phyloP scores from a whole-genome alignment of 805 yeast genomes.

The Saturnispora galanensis region DNA sequence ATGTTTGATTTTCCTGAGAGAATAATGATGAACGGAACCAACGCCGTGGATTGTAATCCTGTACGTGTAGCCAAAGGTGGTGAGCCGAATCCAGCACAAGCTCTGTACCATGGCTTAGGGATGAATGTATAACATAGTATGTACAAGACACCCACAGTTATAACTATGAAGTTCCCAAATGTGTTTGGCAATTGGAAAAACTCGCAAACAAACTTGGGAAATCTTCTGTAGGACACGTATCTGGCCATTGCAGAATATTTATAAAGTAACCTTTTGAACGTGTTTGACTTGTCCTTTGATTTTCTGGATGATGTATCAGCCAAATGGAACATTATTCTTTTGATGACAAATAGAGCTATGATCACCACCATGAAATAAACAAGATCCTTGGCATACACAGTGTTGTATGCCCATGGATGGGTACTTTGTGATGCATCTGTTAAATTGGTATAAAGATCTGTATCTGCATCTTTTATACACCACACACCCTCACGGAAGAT shows the following conservation, averaged over 20 bases:
- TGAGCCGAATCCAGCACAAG: slow-evolving; percentile 45
- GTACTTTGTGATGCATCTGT: slow-evolving; percentile 24
- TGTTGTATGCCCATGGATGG: slow-evolving; percentile 23
- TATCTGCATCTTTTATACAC: slow-evolving; percentile 15
- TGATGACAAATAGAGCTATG: slow-evolving; percentile 27
- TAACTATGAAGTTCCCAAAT: slow-evolving; percentile 26
- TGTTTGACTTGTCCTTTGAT: slow-evolving; percentile 4
- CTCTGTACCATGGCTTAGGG: slow-evolving; percentile 44
- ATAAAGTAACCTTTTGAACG: slow-evolving; percentile 8
- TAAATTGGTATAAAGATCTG: slow-evolving; percentile 19
- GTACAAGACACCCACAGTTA: slow-evolving; percentile 29
- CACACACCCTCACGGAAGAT: slow-evolving; percentile 10
- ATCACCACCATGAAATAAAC: slow-evolving; percentile 33
- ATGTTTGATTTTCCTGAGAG: slow-evolving; percentile 45
- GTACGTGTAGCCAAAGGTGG: slow-evolving; percentile 50
- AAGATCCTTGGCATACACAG: slow-evolving; percentile 30
- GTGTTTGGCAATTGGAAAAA: slow-evolving; percentile 31
- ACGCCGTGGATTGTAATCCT: slow-evolving; percentile 40
- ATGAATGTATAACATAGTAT: slow-evolving; percentile 25
- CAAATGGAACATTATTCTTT: slow-evolving; percentile 17
- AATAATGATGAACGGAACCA: slow-evolving; percentile 40
- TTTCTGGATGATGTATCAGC: slow-evolving; percentile 12
- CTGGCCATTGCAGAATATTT: slow-evolving; percentile 25
- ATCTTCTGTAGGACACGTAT: slow-evolving; percentile 24
- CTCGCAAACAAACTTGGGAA: slow-evolving; percentile 26